Base-by-base conservation (phyloP, 1,284 basidiomycete genomes). In the Neonothopanus nambi region DNA sequence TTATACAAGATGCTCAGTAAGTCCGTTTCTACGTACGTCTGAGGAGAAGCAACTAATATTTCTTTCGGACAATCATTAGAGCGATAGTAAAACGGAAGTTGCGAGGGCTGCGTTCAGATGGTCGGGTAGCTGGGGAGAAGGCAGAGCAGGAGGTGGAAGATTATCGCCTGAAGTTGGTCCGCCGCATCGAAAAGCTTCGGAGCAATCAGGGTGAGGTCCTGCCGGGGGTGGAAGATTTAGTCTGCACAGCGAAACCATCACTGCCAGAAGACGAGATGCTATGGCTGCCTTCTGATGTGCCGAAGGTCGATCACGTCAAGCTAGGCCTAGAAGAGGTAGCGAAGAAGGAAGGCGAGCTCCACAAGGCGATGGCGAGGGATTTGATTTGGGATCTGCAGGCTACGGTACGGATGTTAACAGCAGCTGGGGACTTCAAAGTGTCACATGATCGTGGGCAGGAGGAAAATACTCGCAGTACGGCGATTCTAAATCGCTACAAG, bases 381-480 rank as follows among this genome's bases (percentile, higher is more conserved):
- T n/a, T 7, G 3, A 23, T 48, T 15, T 4, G 5, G 8, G 12
- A 37, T 11, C 33, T 48, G 15, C 33, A 48, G 36, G 38, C 35
- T 11, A 26, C 24, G 7, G 47, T 39, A 3, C 36, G 38, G 18
- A 37, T 20, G 18, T 11, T 48, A n/a, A 20, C 35, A 6, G 12
- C 47, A 11, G 23, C 24, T 18, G 20, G 15, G n/a, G 33, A 48
- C 12, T 37, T 17, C 36, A 35, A 48, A 17, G 24, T 26, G 6
- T 26, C 24, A 23, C n/a, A 48, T 39, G 36, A 23, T 13, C 20
- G 47, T 23, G 48, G 48, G 5, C 48, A 50, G 30, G 48, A 50
- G 15, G 13, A 11, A 33, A 50, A 50, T 20, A 50, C 48, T 5
- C 23, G 38, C 11, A 24, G 37, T 3, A 21, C 21, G 7, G 17